A percentile compares a stretch with the other conserved stretches of the same genome.
phyloP scores from a whole-genome alignment of 169 alveolate genomes.

The Plasmodium falciparum region DNA sequence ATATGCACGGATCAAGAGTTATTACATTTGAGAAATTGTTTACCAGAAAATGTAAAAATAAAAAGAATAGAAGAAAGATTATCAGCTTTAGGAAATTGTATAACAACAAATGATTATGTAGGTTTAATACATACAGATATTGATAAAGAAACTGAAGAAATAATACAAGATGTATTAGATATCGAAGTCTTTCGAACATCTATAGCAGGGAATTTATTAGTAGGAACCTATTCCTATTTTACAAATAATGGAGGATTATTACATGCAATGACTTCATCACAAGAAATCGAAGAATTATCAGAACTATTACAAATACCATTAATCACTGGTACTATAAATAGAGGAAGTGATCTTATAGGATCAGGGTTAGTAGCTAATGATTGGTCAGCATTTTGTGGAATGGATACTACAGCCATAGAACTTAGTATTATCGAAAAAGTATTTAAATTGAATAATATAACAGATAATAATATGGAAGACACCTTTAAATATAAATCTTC shows the following conservation, averaged over 20 bases:
- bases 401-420: slow-evolving; percentile 99
- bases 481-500: slow-evolving; percentile 56
- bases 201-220: slow-evolving; percentile 98
- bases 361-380: slow-evolving; percentile 97
- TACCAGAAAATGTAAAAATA: slow-evolving; percentile 96
- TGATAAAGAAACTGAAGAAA: slow-evolving; percentile 99
- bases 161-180: slow-evolving; percentile 96
- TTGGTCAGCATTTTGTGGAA: slow-evolving; percentile 99
- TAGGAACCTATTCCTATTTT: slow-evolving; percentile 97
- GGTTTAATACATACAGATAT: slow-evolving; percentile 98
- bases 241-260: slow-evolving; percentile 98
- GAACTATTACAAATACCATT: slow-evolving; percentile 96
- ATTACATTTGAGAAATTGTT: slow-evolving; percentile 95
- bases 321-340: slow-evolving; percentile 99
- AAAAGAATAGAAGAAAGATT: slow-evolving; percentile 98
- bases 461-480: slow-evolving; percentile 38
- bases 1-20: slow-evolving; percentile 98
- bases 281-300: slow-evolving; percentile 98
- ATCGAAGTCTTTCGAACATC: slow-evolving; percentile 99
- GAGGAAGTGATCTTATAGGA: slow-evolving; percentile 98
- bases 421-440: slow-evolving; percentile 96
- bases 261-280: slow-evolving; percentile 97
- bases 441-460: slow-evolving; percentile 91
- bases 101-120: slow-evolving; percentile 98
- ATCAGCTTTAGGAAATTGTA: slow-evolving; percentile 98